Percentiles rank a stretch among this genome's conserved stretches.
phyloP scores from a whole-genome alignment of 768 basidiomycete genomes.

The Kwoniella botswanensis region DNA sequence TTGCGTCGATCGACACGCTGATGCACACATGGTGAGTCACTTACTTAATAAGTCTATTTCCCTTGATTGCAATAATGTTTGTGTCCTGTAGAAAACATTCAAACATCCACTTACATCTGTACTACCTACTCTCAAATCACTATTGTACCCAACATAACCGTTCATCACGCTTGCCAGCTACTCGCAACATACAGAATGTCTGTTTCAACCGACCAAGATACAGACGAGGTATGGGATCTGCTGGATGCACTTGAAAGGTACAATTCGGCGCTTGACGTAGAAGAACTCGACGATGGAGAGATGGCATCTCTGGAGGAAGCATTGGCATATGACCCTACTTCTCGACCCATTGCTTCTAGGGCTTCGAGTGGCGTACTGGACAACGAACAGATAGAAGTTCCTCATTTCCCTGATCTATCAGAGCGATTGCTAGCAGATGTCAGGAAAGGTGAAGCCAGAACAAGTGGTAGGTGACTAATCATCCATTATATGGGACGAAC shows the following conservation, averaged over 20 bases:
- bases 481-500: too few relatives aligned
- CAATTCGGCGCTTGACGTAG: background rate
- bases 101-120: too few relatives aligned
- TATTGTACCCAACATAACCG: too few relatives aligned
- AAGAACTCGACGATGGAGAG: conserved; percentile 8
- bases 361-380: conserved; percentile 3
- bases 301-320: conserved; percentile 21
- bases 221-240: conserved; percentile 23
- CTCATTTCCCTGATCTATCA: conserved; percentile 18
- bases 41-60: too few relatives aligned
- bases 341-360: background rate
- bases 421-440: background rate
- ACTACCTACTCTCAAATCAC: too few relatives aligned
- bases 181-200: background rate
- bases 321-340: conserved; percentile 6
- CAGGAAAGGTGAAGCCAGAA: conserved; percentile 1
- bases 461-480: conserved; percentile 26
- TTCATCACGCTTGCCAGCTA: too few relatives aligned
- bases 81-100: too few relatives aligned
- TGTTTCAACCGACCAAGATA: background rate
- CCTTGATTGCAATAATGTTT: too few relatives aligned
- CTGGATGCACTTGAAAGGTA: conserved; percentile 16
- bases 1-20: too few relatives aligned
- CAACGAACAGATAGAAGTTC: background rate
- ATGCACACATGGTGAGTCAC: too few relatives aligned